These are phyloP conservation scores for Glycyrrhiza uralensis DNA, from an alignment of 306 rosid species.

Conservation along the genomic window DNA sequence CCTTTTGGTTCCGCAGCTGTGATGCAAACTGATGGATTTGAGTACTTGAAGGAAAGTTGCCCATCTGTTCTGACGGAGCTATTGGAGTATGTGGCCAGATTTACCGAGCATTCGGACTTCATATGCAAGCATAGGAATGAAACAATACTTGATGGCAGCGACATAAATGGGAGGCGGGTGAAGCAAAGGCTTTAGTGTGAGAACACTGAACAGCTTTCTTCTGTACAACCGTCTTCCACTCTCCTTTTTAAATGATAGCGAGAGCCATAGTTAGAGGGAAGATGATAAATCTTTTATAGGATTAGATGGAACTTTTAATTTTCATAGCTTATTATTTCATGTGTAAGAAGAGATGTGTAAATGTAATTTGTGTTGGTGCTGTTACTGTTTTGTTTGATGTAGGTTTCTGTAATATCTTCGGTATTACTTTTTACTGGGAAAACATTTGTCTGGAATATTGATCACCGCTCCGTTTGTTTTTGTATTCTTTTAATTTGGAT, in stretches of 20 bases:
- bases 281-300: constrained; percentile 30
- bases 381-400: constrained; percentile 16
- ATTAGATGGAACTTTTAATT: constrained; percentile 31
- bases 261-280: constrained; percentile 35
- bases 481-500: background rate
- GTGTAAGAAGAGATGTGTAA: constrained; percentile 48
- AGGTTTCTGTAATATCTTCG: constrained; percentile 29
- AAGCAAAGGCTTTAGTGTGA: constrained; percentile 69
- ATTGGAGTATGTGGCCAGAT: constrained; percentile 81
- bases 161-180: constrained; percentile 86
- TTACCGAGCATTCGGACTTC: constrained; percentile 60
- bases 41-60: constrained; percentile 87
- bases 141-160: constrained; percentile 73
- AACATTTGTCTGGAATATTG: constrained; percentile 24
- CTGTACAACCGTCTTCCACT: constrained; percentile 21
- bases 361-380: constrained; percentile 40
- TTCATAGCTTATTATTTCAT: constrained; percentile 30
- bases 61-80: constrained; percentile 79
- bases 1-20: constrained; percentile 51
- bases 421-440: background rate
- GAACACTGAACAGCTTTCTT: constrained; percentile 22
- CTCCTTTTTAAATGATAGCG: constrained; percentile 21
- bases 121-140: constrained; percentile 64
- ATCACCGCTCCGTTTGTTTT: background rate
- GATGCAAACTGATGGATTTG: constrained; percentile 89